A percentile compares a stretch with the other conserved stretches of the same genome.
Evolutionary conservation across 371 early-diverging fungal genomes (phyloP).

Genomic region (Circinella minor): DNA sequence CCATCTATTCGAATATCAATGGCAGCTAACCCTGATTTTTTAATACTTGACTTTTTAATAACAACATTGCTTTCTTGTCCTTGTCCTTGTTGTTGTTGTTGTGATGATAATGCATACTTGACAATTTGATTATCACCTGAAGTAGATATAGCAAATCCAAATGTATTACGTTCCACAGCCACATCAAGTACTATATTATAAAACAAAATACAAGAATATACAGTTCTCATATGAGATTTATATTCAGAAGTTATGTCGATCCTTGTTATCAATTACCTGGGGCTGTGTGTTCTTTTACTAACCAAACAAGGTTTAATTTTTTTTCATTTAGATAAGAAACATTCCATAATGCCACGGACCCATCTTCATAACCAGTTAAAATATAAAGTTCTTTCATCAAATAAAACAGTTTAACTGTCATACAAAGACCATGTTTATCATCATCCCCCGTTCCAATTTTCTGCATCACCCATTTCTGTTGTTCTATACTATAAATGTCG

Average conservation of each 20-base stretch:
- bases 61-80: conserved; percentile 23
- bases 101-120: conserved; percentile 33
- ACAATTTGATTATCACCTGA: conserved; percentile 50
- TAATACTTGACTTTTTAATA: conserved; percentile 34
- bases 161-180: conserved; percentile 24
- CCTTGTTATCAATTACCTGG: conserved; percentile 29
- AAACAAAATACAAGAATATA: too few species aligned
- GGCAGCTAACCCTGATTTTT: conserved; percentile 45
- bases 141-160: conserved; percentile 37
- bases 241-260: too few species aligned
- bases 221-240: too few species aligned
- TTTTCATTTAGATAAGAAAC: conserved; percentile 18
- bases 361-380: conserved; percentile 54
- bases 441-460: conserved; percentile 25
- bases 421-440: conserved; percentile 40
- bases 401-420: conserved; percentile 40
- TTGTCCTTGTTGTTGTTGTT: not conserved
- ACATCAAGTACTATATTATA: conserved; percentile 32
- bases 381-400: conserved; percentile 24
- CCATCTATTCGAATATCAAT: conserved; percentile 50
- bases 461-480: conserved; percentile 19
- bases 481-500: conserved; percentile 47
- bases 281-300: conserved; percentile 39
- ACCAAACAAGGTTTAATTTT: conserved; percentile 29
- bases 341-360: conserved; percentile 41